phyloP scores from a whole-genome alignment of 163 green algal species.

The Trebouxiophyceae sp. region DNA sequence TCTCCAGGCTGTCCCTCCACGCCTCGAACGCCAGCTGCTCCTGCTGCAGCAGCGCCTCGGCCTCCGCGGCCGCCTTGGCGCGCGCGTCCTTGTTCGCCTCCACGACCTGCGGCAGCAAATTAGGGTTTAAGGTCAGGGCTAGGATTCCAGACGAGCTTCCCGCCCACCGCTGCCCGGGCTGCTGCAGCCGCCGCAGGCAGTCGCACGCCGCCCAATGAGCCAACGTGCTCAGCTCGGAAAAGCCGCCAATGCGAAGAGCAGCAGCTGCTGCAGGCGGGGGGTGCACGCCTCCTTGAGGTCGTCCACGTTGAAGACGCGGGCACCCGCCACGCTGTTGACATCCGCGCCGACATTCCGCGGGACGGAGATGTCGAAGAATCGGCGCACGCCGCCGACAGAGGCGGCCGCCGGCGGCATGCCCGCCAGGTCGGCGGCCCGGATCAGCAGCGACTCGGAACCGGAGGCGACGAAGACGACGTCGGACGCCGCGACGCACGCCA shows the following conservation, averaged over 20 bases:
- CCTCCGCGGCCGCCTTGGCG: constrained; percentile 79
- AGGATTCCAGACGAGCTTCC: too few species aligned
- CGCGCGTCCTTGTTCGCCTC: constrained; percentile 86
- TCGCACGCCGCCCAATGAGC: too few species aligned
- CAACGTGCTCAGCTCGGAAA: too few species aligned
- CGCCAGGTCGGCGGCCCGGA: constrained; percentile 68
- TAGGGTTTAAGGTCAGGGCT: too few species aligned
- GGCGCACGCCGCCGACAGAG: constrained; percentile 73
- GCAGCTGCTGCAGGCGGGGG: too few species aligned
- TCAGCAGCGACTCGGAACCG: constrained; percentile 77
- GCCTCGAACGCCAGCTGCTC: constrained; percentile 93
- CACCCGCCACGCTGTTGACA: constrained; percentile 53
- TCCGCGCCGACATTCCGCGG: constrained; percentile 88
- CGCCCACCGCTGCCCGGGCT: too few species aligned
- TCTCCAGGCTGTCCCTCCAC: constrained; percentile 96
- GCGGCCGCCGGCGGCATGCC: constrained; percentile 49
- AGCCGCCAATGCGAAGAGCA: too few species aligned
- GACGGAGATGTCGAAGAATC: constrained; percentile 98
- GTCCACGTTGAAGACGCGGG: constrained; percentile 97
- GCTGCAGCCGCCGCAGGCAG: too few species aligned
- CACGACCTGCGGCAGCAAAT: constrained; percentile 67
- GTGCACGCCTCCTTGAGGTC: constrained; percentile 98
- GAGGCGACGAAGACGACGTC: constrained; percentile 94
- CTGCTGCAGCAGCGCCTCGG: constrained; percentile 82
- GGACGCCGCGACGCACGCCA: constrained; percentile 63